Evolutionary conservation across 257 asterid species (phyloP).

Genomic region (Solanum pimpinellifolium): DNA sequence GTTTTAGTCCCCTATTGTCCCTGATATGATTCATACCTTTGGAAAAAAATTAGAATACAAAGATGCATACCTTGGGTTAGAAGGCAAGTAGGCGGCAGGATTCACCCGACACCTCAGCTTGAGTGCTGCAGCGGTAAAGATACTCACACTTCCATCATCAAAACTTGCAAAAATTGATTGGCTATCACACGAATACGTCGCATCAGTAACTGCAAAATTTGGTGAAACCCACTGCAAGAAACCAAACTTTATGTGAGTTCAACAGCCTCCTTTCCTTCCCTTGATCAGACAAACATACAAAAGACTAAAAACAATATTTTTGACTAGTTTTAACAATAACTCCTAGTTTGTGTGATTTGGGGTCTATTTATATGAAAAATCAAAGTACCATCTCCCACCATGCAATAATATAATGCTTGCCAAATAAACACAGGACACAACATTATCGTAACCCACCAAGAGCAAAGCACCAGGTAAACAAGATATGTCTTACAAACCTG

Average conservation of each 20-base stretch:
- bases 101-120: constrained; percentile 41
- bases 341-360: neutral
- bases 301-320: neutral
- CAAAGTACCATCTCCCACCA: neutral
- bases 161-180: constrained; percentile 38
- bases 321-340: neutral
- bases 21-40: constrained; percentile 19
- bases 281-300: neutral
- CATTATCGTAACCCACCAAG: neutral
- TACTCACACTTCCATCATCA: constrained; percentile 35
- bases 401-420: neutral
- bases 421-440: neutral
- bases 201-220: constrained; percentile 45
- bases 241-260: neutral
- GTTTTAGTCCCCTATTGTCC: neutral
- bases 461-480: neutral
- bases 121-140: constrained; percentile 33
- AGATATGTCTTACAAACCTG: constrained; percentile 27
- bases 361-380: neutral
- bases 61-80: constrained; percentile 31
- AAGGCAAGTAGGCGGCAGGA: constrained; percentile 39
- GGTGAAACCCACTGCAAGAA: constrained; percentile 45
- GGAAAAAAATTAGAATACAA: neutral
- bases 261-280: neutral
- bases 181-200: constrained; percentile 60